phyloP scores from a whole-genome alignment of 176 grass and related monocot genomes.

The Eremochloa ophiuroides region DNA sequence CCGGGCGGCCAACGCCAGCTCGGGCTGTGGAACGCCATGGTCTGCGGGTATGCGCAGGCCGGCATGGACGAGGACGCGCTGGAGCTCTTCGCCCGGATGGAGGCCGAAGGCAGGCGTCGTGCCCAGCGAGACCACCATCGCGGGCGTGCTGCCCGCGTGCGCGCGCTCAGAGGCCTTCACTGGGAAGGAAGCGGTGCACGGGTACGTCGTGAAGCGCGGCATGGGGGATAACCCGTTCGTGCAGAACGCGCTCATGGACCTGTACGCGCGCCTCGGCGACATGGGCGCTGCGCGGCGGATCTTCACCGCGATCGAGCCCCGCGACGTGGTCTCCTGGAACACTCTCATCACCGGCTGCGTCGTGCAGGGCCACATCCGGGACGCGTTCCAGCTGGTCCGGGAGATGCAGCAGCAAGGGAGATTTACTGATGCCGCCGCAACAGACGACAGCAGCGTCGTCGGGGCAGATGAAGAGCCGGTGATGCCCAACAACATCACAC shows the following conservation, averaged over 20 bases:
- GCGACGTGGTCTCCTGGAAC: constrained; percentile 90
- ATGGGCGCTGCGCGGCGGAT: constrained; percentile 61
- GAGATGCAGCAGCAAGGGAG: constrained; percentile 55
- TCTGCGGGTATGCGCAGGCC: constrained; percentile 82
- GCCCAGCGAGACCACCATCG: constrained; percentile 85
- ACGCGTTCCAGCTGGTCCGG: constrained; percentile 57
- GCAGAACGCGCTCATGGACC: constrained; percentile 96
- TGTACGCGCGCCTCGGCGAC: constrained; percentile 81
- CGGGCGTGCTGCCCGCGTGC: constrained; percentile 65
- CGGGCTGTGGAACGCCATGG: constrained; percentile 91
- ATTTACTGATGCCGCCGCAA: not conserved
- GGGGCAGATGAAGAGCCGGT: not conserved
- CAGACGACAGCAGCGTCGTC: not conserved
- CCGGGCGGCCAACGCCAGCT: constrained; percentile 28
- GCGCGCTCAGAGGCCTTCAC: constrained; percentile 58
- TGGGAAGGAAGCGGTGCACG: constrained; percentile 75
- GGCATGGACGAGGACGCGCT: constrained; percentile 70
- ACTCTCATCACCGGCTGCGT: constrained; percentile 74
- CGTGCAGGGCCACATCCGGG: constrained; percentile 37
- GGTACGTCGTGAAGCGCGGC: constrained; percentile 74
- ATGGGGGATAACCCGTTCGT: constrained; percentile 83
- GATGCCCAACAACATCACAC: constrained; percentile 70
- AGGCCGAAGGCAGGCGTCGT: constrained; percentile 40
- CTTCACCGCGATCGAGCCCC: constrained; percentile 48
- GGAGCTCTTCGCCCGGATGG: constrained; percentile 65